phyloP scores from a whole-genome alignment of 176 grass and related monocot species.

The Zoysia japonica region DNA sequence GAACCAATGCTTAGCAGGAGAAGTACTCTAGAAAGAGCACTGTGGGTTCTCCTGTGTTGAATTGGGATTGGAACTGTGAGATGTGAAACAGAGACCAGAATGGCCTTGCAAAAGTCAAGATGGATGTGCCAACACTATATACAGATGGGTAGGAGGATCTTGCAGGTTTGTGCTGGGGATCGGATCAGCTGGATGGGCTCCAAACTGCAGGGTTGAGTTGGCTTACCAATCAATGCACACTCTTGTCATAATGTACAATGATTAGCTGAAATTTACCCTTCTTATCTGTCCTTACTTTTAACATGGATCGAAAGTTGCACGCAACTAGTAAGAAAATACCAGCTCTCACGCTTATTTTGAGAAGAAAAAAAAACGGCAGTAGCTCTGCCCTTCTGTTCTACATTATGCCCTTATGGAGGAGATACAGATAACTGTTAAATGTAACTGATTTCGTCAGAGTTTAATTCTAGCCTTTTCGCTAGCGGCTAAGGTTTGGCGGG shows the following conservation, averaged over 20 bases:
- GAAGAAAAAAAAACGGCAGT: not conserved
- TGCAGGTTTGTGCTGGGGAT: slow-evolving; percentile 48
- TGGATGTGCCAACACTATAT: slow-evolving; percentile 3
- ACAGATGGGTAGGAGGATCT: slow-evolving; percentile 36
- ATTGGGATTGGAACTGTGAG: slow-evolving; percentile 26
- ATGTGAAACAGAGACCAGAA: slow-evolving; percentile 46
- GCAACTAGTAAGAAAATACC: not conserved
- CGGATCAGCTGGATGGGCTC: slow-evolving; percentile 36
- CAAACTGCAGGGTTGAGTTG: slow-evolving; percentile 24
- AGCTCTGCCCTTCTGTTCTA: not conserved
- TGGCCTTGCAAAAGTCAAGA: slow-evolving; percentile 37
- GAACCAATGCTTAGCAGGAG: not conserved
- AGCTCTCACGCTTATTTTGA: not conserved
- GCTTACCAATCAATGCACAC: slow-evolving; percentile 14
- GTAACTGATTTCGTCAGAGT: not conserved
- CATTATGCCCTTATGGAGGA: too few relatives aligned
- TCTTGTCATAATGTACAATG: slow-evolving; percentile 13
- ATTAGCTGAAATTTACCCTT: slow-evolving; percentile 21
- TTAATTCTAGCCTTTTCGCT: slow-evolving; percentile 33
- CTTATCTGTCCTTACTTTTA: not conserved
- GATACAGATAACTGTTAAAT: not conserved
- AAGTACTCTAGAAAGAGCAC: not conserved
- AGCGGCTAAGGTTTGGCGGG: slow-evolving; percentile 39
- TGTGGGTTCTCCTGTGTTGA: slow-evolving; percentile 11
- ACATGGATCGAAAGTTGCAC: slow-evolving; percentile 13